Conservation (phyloP, 495 filamentous ascomycete species). For the Penicillium canescens region DNA sequence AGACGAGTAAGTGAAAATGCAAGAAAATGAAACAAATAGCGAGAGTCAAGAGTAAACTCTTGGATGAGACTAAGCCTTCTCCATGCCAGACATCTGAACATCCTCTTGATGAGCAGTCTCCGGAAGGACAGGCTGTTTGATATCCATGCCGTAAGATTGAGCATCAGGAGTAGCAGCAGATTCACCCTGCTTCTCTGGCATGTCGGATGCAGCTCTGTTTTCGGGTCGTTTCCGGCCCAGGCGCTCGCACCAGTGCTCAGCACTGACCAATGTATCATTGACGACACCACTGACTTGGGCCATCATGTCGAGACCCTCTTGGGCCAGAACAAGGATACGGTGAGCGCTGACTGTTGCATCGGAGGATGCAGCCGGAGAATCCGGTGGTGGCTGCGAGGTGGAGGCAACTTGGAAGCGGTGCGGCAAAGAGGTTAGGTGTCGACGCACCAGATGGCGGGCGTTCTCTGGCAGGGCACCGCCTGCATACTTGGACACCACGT, state of each 20-base stretch:
- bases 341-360: constrained; percentile 57
- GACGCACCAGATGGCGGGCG: constrained; percentile 71
- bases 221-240: constrained; percentile 58
- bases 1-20: not conserved
- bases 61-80: constrained; percentile 25
- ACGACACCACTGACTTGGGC: constrained; percentile 77
- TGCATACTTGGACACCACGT: constrained; percentile 79
- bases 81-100: constrained; percentile 42
- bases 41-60: constrained; percentile 2
- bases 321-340: constrained; percentile 75
- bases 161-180: constrained; percentile 14
- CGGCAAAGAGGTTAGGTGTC: constrained; percentile 77
- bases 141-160: constrained; percentile 29
- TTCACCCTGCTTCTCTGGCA: constrained; percentile 23
- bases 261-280: constrained; percentile 79
- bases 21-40: not conserved
- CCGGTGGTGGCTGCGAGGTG: constrained; percentile 41
- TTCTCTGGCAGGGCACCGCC: constrained; percentile 84
- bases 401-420: constrained; percentile 66
- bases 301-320: constrained; percentile 89
- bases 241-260: constrained; percentile 82
- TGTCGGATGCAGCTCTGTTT: constrained; percentile 24
- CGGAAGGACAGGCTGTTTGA: constrained; percentile 34
- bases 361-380: constrained; percentile 34
- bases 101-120: constrained; percentile 29